Evolutionary conservation across 352 stramenopile species (phyloP), one percentile per base, ranked within the genome.

Genomic region (Pythium vanterpoolii): DNA sequence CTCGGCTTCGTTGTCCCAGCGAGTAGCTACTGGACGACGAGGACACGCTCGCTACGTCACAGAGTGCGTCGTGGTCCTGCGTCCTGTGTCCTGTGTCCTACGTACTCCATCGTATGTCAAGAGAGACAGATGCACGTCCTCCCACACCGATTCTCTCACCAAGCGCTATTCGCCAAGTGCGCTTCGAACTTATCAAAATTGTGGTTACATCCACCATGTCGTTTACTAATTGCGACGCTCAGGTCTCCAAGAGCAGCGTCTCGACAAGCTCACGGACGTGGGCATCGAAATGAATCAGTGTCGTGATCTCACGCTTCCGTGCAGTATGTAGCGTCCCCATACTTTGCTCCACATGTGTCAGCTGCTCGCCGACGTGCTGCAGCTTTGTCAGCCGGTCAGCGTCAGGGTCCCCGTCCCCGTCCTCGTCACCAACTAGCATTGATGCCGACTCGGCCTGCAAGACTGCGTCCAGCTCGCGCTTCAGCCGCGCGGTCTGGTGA

Each of bases 271-370:
- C 18, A 4, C 60, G 60, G 14, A 67, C 18, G n/a, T 67, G 51
- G 26, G 30, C 51, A 14, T 67, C 60, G 52, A 67, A 61, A 36
- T 67, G 60, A 28, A 67, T 23, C 8, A 67, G 27, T 27, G 52
- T 61, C 51, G 52, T 36, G 38, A 66, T 53, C 44, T 66, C 59
- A 19, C 51, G 42, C 16, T 30, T 23, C 40, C 47, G 27, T 14
- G 47, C 18, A 11, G 13, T 28, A 11, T 31, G 19, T 6, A 50
- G 16, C 9, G 52, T 5, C 11, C 39, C 36, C 18, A 42, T 43
- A 11, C 27, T 18, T 4, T 39, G 14, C 40, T 60, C 52, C 10
- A 33, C 38, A 8, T 18, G 38, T 19, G 52, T 60, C 28, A 60
- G 53, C 42, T 60, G 39, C 40, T 52, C 38, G 23, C 53, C 53